Base-by-base conservation (phyloP, 257 asterid species). In the Jaltomata sinuosa region DNA sequence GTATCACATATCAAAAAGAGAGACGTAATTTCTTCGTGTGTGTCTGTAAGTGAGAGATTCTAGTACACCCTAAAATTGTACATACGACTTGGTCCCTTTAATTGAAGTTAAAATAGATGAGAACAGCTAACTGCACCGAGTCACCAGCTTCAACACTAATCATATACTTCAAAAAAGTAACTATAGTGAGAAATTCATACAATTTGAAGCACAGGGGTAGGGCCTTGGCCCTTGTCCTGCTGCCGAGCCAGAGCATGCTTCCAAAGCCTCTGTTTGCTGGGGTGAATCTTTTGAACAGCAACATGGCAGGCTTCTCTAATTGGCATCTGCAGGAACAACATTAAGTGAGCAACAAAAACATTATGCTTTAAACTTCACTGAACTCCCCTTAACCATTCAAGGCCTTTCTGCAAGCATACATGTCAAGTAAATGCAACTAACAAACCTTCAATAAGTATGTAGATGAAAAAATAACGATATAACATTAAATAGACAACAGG, bases 271-370 rank as follows among this genome's bases (percentile, higher is more conserved):
- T 97, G 98, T 86, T 95, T 94, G 55, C 91, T 81, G 49, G 99
- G 99, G 84, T 94, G 96, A 80, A 88, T 91, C 94, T 89, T 94
- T 89, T 97, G 99, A 68, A 95, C 88, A 57, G 98, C 98, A 76
- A 94, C 98, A 53, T 97, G 99, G 87, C 98, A 95, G 87, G 99
- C 99, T 93, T 97, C 99, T 88, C 97, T 95, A 53, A 90, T 95
- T 55, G 99, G 99, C 98, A 97, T 87, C 99, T 97, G 91, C 15
- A 68, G 25, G 68, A 47, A 42, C 42, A 76, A 8, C 38, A 45
- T 12, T 47, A 74, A 74, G 81, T 45, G 81, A 25, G 27, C 61
- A 76, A 76, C 42, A 16, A 27, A 77, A 49, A 31, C 22, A 15
- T 49, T 10, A 15, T 9, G 16, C 27, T 49, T 25, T 77, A 49